A percentile compares a stretch with the other conserved stretches of the same genome.
phyloP scores from a whole-genome alignment of 352 stramenopile genomes.

The Phytophthora sojae region DNA sequence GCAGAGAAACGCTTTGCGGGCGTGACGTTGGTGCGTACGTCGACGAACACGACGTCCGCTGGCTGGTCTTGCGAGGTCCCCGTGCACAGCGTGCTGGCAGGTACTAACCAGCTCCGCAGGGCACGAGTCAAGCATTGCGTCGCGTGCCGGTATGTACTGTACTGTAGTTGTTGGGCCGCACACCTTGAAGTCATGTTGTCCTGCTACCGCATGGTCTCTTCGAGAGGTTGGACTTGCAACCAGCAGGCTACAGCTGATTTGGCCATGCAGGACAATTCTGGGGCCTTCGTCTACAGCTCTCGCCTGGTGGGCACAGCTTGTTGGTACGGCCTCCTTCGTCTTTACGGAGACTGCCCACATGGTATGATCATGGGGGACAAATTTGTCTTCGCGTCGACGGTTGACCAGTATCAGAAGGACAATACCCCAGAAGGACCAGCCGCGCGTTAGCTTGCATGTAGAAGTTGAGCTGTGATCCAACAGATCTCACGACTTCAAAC shows the following conservation, averaged over 20 bases:
- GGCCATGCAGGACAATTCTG: background rate
- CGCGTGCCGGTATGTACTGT: background rate
- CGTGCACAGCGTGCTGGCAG: background rate
- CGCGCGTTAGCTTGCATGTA: no score
- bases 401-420: background rate
- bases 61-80: background rate
- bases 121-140: background rate
- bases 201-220: no score
- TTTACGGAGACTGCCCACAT: background rate
- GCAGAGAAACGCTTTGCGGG: slow-evolving; percentile 27
- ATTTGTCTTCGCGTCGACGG: background rate
- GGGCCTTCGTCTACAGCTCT: background rate
- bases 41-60: background rate
- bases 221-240: no score
- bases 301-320: background rate
- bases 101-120: background rate
- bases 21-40: slow-evolving; percentile 31
- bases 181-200: no score
- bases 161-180: no score
- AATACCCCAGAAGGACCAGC: no score
- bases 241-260: no score
- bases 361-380: background rate
- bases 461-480: no score
- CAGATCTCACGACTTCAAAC: background rate
- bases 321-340: background rate